A percentile compares a stretch with the other conserved stretches of the same genome.
These are phyloP conservation scores for Exserohilum turcica DNA, from an alignment of 2,329 filamentous ascomycete species.

Conservation along the genomic window DNA sequence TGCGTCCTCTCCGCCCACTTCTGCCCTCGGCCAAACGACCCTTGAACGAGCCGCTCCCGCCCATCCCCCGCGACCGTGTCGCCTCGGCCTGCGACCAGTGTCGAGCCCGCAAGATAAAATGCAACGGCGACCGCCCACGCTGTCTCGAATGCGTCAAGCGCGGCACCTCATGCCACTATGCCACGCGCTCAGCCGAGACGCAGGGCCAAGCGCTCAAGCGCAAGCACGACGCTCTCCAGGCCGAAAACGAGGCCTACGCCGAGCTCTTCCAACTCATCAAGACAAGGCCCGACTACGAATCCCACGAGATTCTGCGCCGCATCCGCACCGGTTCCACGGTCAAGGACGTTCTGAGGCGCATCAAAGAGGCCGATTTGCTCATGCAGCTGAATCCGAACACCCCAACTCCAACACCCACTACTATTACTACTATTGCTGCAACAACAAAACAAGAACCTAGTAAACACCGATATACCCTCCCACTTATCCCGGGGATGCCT, in stretches of 20 bases:
- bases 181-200: slow-evolving; percentile 1
- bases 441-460: too few relatives aligned
- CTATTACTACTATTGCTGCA: background rate
- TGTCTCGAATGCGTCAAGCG: slow-evolving; percentile 13
- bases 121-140: slow-evolving; percentile 4
- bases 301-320: slow-evolving; percentile 16
- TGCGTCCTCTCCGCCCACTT: slow-evolving; percentile 11
- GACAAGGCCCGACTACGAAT: slow-evolving; percentile 16
- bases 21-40: slow-evolving; percentile 7
- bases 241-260: slow-evolving; percentile 17
- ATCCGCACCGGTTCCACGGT: slow-evolving; percentile 19
- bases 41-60: slow-evolving; percentile 6
- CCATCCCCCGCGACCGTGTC: slow-evolving; percentile 8
- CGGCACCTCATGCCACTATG: slow-evolving; percentile 10
- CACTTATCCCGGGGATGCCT: background rate
- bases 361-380: slow-evolving; percentile 21
- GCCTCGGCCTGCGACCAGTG: slow-evolving; percentile 15
- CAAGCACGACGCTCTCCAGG: slow-evolving; percentile 15
- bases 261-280: slow-evolving; percentile 20
- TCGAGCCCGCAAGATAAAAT: slow-evolving; percentile 14
- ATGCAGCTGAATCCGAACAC: slow-evolving; percentile 17
- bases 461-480: slow-evolving; percentile 2
- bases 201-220: slow-evolving; percentile 20
- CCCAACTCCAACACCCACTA: slow-evolving; percentile 13
- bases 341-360: slow-evolving; percentile 15